Evolutionary conservation across 208 protist genomes (phyloP).

Genomic region (Wallacemonas sp.): DNA sequence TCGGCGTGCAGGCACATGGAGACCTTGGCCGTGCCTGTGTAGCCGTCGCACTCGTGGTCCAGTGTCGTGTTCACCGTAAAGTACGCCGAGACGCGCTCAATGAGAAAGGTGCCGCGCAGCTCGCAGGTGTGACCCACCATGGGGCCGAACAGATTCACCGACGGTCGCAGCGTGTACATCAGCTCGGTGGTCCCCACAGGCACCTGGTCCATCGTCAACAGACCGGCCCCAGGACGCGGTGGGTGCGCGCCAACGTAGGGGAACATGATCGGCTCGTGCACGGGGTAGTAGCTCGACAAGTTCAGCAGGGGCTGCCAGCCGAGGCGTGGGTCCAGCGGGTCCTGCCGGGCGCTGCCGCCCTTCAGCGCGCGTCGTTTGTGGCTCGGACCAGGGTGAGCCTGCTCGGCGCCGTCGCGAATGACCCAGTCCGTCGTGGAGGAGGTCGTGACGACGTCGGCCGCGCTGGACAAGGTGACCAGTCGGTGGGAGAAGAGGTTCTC

Average conservation of each 20-base stretch:
- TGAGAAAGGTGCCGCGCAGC: constrained; percentile 37
- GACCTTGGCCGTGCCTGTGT: constrained; percentile 63
- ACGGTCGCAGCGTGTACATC: constrained; percentile 72
- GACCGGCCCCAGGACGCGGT: constrained; percentile 37
- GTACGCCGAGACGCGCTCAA: constrained; percentile 85
- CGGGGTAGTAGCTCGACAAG: constrained; percentile 23
- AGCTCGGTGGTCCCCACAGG: constrained; percentile 65
- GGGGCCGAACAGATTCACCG: constrained; percentile 64
- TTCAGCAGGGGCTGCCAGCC: constrained; percentile 26
- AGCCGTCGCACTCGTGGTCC: constrained; percentile 90
- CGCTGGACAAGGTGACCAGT: constrained; percentile 74
- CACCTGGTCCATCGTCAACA: constrained; percentile 49
- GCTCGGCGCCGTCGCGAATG: constrained; percentile 27
- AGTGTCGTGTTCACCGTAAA: constrained; percentile 65
- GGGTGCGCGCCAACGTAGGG: constrained; percentile 42
- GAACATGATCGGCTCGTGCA: constrained; percentile 21
- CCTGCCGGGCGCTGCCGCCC: neutral
- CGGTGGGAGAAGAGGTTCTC: constrained; percentile 68
- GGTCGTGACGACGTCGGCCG: constrained; percentile 56
- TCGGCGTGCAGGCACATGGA: constrained; percentile 81
- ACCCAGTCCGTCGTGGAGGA: constrained; percentile 71
- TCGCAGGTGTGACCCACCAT: constrained; percentile 66
- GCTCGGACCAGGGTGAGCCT: neutral
- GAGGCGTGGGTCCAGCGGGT: constrained; percentile 13
- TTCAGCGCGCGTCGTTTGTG: too few relatives aligned